Evolutionary conservation across 2,329 filamentous ascomycete species (phyloP), one percentile per base, ranked within the genome.

Genomic region (Nannizzia gypsea): DNA sequence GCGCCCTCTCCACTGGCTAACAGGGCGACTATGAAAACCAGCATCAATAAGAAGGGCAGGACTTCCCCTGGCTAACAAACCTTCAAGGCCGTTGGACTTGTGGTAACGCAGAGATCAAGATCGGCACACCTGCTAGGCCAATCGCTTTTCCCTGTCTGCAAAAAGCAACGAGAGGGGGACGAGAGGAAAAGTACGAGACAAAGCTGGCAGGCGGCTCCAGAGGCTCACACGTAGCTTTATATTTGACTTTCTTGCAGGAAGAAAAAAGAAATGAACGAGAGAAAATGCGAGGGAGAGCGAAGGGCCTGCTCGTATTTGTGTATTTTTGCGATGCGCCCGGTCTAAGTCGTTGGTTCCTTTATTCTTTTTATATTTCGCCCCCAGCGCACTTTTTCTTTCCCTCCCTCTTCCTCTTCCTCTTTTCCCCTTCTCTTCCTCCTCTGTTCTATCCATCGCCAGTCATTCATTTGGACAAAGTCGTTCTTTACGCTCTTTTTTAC

Each of bases 361-460:
- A 24, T 22, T 24, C 11, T 36, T 31, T n/a, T 28, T 48, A 17
- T 50, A 50, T 24, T 50, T 15, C 56, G 3, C 22, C 42, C 56
- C 15, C 11, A 44, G 15, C 3, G 36, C 9, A 24, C 31, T 22
- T 15, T 42, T 42, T 42, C n/a, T 42, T 17, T 6, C 6, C n/a
- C 31, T 59, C 15, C 13, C 44, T 20, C 17, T 17, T 44, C 15
- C 58, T 56, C 36, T 56, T 38, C 17, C 20, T 56, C 34, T 40
- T 28, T 31, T 55, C 31, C 24, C 31, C 34, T 36, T 13, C 28
- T 40, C 63, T 58, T 59, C 54, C 59, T 34, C 50, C 61, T 65
- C 61, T 61, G 58, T 66, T 59, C 26, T 34, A 6, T 26, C 60
- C 48, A 59, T 54, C 56, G 3, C 59, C 57, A 17, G 50, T 54